phyloP scores from a whole-genome alignment of 495 filamentous ascomycete species.

The Entonaema liquescens region DNA sequence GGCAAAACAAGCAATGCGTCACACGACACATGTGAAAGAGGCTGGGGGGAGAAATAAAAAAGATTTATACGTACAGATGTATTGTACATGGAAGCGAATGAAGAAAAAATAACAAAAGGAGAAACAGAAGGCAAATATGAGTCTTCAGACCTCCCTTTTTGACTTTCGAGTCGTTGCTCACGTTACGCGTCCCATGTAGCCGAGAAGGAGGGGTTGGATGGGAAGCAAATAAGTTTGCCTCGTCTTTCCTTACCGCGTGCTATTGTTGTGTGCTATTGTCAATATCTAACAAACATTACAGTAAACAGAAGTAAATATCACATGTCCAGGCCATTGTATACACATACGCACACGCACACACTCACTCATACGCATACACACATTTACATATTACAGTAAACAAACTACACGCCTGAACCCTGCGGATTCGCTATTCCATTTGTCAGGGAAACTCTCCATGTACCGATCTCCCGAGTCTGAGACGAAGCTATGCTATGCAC shows the following conservation, averaged over 20 bases:
- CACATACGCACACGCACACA: background rate
- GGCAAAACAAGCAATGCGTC: background rate
- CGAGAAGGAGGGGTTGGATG: background rate
- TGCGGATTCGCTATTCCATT: conserved; percentile 29
- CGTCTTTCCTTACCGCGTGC: conserved; percentile 1
- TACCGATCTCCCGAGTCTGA: conserved; percentile 22
- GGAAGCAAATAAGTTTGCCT: conserved; percentile 36
- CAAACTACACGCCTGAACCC: conserved; percentile 10
- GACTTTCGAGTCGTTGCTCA: conserved; percentile 27
- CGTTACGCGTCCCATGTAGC: conserved; percentile 34
- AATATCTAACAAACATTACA: conserved; percentile 23
- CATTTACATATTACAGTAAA: background rate
- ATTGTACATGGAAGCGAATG: no score
- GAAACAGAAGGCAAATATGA: background rate
- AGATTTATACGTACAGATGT: no score
- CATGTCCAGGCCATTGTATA: conserved; percentile 28
- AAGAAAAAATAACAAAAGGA: no score
- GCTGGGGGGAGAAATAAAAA: background rate
- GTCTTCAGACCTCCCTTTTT: conserved; percentile 19
- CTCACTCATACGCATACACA: background rate
- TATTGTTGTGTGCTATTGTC: background rate
- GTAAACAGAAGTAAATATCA: conserved; percentile 5
- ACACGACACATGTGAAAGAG: background rate
- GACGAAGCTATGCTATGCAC: conserved; percentile 33
- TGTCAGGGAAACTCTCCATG: conserved; percentile 37